These are phyloP conservation scores for Teratosphaeria destructans DNA, from an alignment of 2,329 filamentous ascomycete genomes.

Conservation along the genomic window DNA sequence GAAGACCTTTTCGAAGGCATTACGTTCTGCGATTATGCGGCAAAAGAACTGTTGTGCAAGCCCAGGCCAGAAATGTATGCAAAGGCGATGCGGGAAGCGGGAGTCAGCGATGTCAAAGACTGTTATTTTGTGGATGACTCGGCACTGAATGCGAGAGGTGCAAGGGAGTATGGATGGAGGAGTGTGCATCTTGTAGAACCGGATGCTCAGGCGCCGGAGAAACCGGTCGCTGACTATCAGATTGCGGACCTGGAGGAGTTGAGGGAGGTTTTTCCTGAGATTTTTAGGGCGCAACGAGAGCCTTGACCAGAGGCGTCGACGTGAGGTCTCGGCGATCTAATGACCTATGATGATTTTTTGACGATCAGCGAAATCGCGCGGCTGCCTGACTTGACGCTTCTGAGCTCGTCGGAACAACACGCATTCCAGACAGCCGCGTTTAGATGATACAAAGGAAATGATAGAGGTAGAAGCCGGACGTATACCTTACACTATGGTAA, in stretches of 20 bases:
- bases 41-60: constrained; percentile 71
- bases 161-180: constrained; percentile 74
- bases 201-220: constrained; percentile 49
- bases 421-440: not conserved
- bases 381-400: not conserved
- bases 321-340: not conserved
- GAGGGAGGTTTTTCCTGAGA: constrained; percentile 64
- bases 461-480: not conserved
- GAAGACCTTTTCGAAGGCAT: constrained; percentile 90
- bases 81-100: constrained; percentile 81
- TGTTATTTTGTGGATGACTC: constrained; percentile 99
- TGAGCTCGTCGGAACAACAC: not conserved
- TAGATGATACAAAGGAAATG: not conserved
- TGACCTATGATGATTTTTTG: not conserved
- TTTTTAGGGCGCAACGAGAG: constrained; percentile 52
- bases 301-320: not conserved
- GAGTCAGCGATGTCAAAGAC: constrained; percentile 53
- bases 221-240: constrained; percentile 56
- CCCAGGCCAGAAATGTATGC: constrained; percentile 71
- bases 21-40: constrained; percentile 83
- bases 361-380: not conserved
- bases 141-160: constrained; percentile 66
- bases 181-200: constrained; percentile 78
- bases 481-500: not conserved
- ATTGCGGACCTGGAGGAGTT: constrained; percentile 69